A percentile compares a stretch with the other conserved stretches of the same genome.
Evolutionary conservation across 768 basidiomycete genomes (phyloP).

Genomic region (Udeniomyces megalosporus): DNA sequence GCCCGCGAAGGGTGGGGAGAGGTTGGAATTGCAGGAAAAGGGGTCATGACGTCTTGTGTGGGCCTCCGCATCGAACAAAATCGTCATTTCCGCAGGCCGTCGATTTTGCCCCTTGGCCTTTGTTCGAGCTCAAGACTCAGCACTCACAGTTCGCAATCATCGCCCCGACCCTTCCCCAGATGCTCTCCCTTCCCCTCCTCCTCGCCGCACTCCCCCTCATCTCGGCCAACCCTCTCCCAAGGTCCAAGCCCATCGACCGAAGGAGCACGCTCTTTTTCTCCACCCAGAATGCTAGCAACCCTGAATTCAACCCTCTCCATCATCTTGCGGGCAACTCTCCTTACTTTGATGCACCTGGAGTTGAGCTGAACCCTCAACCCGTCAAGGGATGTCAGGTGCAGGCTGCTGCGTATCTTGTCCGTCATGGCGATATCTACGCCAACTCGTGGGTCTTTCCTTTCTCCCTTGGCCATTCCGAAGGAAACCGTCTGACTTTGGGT

Average conservation of each 20-base stretch:
- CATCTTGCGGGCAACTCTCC: neutral
- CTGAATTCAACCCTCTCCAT: neutral
- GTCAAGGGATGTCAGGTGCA: neutral
- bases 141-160: no score
- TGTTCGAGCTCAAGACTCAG: no score
- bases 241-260: neutral
- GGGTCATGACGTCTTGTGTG: no score
- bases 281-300: neutral
- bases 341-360: slow-evolving; percentile 1
- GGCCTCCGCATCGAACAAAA: no score
- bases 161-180: no score
- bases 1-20: no score
- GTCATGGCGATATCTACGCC: neutral
- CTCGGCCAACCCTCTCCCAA: neutral
- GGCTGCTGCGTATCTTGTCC: neutral
- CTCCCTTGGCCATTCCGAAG: no score
- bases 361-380: slow-evolving; percentile 2
- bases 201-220: neutral
- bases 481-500: neutral
- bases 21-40: no score
- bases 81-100: no score
- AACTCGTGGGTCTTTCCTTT: neutral
- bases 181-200: neutral
- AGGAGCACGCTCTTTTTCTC: neutral
- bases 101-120: no score